A percentile compares a stretch with the other conserved stretches of the same genome.
phyloP scores from a whole-genome alignment of 306 rosid genomes.

The Lathyrus tuberosus region DNA sequence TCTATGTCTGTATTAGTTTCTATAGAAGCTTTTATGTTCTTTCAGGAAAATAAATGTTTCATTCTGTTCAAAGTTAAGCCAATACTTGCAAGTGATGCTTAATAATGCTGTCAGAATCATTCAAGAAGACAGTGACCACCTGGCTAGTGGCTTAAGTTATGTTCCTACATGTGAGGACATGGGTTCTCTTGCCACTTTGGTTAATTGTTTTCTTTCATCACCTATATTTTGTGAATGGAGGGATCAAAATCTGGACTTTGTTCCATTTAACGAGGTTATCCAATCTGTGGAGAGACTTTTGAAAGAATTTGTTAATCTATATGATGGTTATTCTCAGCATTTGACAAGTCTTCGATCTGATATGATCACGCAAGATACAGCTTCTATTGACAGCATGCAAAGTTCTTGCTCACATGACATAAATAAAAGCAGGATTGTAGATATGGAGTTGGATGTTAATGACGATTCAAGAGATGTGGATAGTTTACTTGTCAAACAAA shows the following conservation, averaged over 20 bases:
- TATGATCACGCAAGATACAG: constrained; percentile 44
- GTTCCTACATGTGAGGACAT: constrained; percentile 55
- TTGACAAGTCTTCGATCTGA: constrained; percentile 50
- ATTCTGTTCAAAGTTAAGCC: constrained; percentile 60
- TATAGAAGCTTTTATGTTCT: constrained; percentile 33
- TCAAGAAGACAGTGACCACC: constrained; percentile 57
- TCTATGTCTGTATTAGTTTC: constrained; percentile 18
- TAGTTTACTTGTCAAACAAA: constrained; percentile 46
- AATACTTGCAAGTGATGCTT: constrained; percentile 57
- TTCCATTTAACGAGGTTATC: constrained; percentile 54
- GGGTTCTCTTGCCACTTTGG: constrained; percentile 52
- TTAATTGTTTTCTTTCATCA: constrained; percentile 64
- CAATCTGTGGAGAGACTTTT: constrained; percentile 65
- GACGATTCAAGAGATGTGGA: constrained; percentile 70
- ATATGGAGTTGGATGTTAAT: constrained; percentile 78
- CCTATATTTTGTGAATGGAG: constrained; percentile 57
- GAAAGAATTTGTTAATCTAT: constrained; percentile 61
- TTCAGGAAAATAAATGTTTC: constrained; percentile 64
- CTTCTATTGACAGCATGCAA: constrained; percentile 47
- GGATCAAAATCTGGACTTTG: constrained; percentile 50
- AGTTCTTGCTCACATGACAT: constrained; percentile 45
- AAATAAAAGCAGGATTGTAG: constrained; percentile 69
- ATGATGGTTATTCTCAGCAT: constrained; percentile 63
- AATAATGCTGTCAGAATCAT: constrained; percentile 54
- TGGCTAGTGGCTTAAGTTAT: constrained; percentile 50